Evolutionary conservation across 179 eudicot species (phyloP).

Genomic region (Monotropa hypopitys): DNA sequence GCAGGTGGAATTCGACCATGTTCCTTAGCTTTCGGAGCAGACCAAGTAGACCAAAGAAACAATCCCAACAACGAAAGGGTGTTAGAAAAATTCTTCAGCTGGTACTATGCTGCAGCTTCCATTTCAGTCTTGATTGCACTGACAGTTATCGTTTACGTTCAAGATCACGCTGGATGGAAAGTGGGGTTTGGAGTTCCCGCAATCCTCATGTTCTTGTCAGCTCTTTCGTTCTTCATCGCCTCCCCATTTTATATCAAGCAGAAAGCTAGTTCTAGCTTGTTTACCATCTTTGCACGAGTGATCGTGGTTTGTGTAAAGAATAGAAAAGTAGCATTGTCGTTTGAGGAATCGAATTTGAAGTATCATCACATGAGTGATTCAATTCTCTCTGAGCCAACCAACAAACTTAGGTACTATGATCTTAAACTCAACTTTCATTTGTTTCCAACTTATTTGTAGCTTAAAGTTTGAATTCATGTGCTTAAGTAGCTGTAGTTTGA

Average conservation of each 20-base stretch:
- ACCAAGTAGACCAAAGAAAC: conserved; percentile 48
- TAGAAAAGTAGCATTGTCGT: conserved; percentile 23
- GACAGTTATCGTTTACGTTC: conserved; percentile 58
- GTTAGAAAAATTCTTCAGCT: conserved; percentile 56
- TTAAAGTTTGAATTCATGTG: too few species aligned
- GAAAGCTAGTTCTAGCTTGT: conserved; percentile 35
- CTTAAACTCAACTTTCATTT: not conserved
- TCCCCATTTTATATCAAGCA: conserved; percentile 42
- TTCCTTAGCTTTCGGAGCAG: conserved; percentile 87
- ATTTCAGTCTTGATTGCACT: conserved; percentile 45
- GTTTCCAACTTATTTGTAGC: not conserved
- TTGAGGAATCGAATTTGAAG: conserved; percentile 20
- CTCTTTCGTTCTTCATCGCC: conserved; percentile 42
- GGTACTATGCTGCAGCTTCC: conserved; percentile 61
- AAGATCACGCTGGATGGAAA: conserved; percentile 62
- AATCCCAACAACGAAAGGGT: conserved; percentile 29
- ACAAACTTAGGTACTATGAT: conserved; percentile 36
- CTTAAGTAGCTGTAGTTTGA: too few species aligned
- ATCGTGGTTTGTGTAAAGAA: conserved; percentile 45
- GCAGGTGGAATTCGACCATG: conserved; percentile 81
- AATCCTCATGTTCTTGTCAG: conserved; percentile 58
- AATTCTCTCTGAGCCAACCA: conserved; percentile 24
- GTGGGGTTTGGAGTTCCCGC: conserved; percentile 76
- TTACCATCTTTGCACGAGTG: conserved; percentile 46
- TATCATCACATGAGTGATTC: conserved; percentile 38